Base-by-base conservation (phyloP, 2,329 filamentous ascomycete genomes). In the Dichotomopilus funicola region DNA sequence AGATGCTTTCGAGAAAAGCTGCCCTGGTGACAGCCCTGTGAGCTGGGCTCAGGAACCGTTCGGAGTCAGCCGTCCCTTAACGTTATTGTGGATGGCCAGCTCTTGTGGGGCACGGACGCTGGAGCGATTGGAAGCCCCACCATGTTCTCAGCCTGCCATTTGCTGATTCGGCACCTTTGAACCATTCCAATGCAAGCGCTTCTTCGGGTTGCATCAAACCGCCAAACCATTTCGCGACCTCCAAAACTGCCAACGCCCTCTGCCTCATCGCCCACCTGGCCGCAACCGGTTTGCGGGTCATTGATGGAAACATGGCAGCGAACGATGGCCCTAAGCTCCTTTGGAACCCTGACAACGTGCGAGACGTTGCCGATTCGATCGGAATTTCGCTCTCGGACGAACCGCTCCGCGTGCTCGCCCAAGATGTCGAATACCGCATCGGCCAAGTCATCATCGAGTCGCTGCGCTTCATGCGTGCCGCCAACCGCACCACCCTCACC, bases 331-430 rank as follows among this genome's bases (percentile, higher is more conserved):
- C 75, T n/a, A 77, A 77, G 66, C 76, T 86, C 33, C 85, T 96
- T 64, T 97, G 94, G 94, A 97, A 96, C 68, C 85, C 89, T 13
- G 94, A 99, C 66, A 97, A 96, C 65, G 89, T 99, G 65, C 86
- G 86, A 65, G 94, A 99, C 70, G 91, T 97, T 59, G 92, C 94
- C 63, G 94, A 99, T 72, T 96, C 94, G 1, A 89, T 97, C 48
- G 94, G 94, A 56, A 91, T 99, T 64, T 77, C 82, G 63, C 80
- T 83, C 53, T 79, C 97, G 68, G 89, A 95, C 58, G 92, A 97
- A 59, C 88, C 94, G 27, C 83, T 91, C 46, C 89, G 94, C 59
- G 86, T 89, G 56, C 81, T 99, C 45, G 87, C 91, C 8, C 89
- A 95, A 69, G 94, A 99, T 68, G 90, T 96, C 61, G 94, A 99